Percentiles rank a stretch among this genome's conserved stretches.
Evolutionary conservation across 169 alveolate species (phyloP).

Genomic region (Eimeria sp.): DNA sequence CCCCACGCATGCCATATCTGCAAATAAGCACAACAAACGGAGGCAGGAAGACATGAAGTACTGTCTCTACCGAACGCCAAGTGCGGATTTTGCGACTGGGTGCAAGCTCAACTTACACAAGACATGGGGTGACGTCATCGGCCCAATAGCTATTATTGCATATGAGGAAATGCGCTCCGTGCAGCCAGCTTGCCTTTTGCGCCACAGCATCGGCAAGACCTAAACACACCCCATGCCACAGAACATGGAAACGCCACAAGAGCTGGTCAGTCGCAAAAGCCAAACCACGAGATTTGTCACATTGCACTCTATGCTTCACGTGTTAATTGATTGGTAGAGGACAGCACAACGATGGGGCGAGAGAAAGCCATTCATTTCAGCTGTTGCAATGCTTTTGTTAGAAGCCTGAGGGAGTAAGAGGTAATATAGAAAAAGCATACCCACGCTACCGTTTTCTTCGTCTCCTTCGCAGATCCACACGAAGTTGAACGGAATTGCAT

Average conservation of each 20-base stretch:
- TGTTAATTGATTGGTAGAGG: neutral
- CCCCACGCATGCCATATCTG: conserved; percentile 86
- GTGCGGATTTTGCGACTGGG: neutral
- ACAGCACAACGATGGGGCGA: neutral
- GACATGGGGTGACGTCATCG: conserved; percentile 84
- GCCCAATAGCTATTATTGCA: conserved; percentile 85
- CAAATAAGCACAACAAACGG: neutral
- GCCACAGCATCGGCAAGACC: conserved; percentile 77
- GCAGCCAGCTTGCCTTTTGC: conserved; percentile 76
- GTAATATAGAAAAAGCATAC: conserved; percentile 20
- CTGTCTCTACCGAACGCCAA: neutral
- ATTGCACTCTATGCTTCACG: neutral
- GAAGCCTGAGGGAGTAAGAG: neutral
- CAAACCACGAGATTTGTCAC: neutral
- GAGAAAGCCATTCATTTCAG: neutral
- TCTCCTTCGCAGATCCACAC: conserved; percentile 85
- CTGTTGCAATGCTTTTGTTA: neutral
- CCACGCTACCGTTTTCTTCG: conserved; percentile 84
- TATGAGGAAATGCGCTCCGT: conserved; percentile 73
- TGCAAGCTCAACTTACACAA: conserved; percentile 74
- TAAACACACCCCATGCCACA: conserved; percentile 30
- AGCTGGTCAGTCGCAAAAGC: neutral
- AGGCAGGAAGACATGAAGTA: neutral
- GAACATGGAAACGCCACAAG: neutral
- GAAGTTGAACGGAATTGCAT: conserved; percentile 81